Conservation (phyloP, 768 basidiomycete genomes). For the Mycena leptocephala region DNA sequence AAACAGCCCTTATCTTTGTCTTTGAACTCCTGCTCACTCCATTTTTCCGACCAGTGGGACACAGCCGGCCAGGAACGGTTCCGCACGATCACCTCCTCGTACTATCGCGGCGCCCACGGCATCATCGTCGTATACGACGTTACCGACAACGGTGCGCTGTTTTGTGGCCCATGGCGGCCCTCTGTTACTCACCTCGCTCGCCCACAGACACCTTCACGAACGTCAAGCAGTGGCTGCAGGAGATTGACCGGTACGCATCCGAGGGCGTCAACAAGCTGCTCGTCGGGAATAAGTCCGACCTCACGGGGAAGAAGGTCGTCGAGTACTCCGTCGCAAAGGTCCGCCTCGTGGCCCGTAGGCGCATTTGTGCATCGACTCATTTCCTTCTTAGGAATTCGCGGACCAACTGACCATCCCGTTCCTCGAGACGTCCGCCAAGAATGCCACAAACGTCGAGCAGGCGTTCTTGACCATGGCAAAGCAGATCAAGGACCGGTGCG, state of each 20-base stretch:
- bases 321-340: conserved; percentile 87
- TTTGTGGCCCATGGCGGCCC: conserved; percentile 4
- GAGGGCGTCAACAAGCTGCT: conserved; percentile 99
- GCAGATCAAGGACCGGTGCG: conserved; percentile 63
- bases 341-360: not conserved
- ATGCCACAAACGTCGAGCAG: conserved; percentile 98
- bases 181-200: conserved; percentile 4
- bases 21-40: conserved; percentile 12
- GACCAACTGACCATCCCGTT: conserved; percentile 96
- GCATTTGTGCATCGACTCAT: not conserved
- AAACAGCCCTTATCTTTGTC: not conserved
- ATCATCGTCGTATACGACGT: conserved; percentile 99
- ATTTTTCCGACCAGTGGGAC: conserved; percentile 84
- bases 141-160: conserved; percentile 93
- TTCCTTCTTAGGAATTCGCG: conserved; percentile 79
- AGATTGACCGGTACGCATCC: conserved; percentile 98
- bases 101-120: conserved; percentile 99
- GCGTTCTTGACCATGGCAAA: conserved; percentile 98
- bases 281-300: conserved; percentile 99
- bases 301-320: conserved; percentile 96
- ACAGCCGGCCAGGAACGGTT: conserved; percentile 99
- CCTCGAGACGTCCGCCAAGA: conserved; percentile 98
- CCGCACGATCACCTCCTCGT: conserved; percentile 98
- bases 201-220: conserved; percentile 89
- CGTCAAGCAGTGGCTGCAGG: conserved; percentile 83